phyloP scores from a whole-genome alignment of 164 flowering plant genomes.

The Platanus orientalis region DNA sequence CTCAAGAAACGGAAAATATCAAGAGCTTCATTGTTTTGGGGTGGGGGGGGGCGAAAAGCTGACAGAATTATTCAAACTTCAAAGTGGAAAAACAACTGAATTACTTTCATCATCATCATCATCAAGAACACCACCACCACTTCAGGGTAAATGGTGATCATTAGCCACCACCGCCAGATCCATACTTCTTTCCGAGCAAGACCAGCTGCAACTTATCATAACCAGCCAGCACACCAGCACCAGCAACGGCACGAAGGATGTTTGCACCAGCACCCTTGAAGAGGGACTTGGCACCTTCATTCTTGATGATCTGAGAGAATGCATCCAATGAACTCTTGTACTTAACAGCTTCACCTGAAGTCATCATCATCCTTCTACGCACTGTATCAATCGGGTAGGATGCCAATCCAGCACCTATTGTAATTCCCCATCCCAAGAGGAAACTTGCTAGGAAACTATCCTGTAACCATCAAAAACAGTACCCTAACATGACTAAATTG shows the following conservation, averaged over 20 bases:
- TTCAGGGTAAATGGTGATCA: neutral
- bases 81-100: too few relatives aligned
- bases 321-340: conserved; percentile 54
- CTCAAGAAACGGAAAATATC: too few relatives aligned
- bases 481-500: neutral
- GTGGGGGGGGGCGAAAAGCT: too few relatives aligned
- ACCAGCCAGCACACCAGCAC: conserved; percentile 66
- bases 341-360: conserved; percentile 61
- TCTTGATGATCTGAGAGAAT: conserved; percentile 46
- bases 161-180: conserved; percentile 40
- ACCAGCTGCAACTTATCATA: conserved; percentile 56
- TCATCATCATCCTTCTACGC: conserved; percentile 66
- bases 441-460: conserved; percentile 63
- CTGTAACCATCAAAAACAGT: conserved; percentile 26
- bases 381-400: conserved; percentile 56
- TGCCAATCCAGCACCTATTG: conserved; percentile 51
- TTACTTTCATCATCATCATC: neutral
- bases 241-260: conserved; percentile 44
- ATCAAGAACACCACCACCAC: neutral
- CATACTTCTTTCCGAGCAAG: conserved; percentile 49
- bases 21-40: too few relatives aligned
- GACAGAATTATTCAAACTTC: too few relatives aligned
- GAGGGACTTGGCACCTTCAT: conserved; percentile 52
- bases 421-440: conserved; percentile 57
- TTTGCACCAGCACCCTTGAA: conserved; percentile 43